phyloP scores from a whole-genome alignment of 352 stramenopile species.

The Pythium brachiatum region DNA sequence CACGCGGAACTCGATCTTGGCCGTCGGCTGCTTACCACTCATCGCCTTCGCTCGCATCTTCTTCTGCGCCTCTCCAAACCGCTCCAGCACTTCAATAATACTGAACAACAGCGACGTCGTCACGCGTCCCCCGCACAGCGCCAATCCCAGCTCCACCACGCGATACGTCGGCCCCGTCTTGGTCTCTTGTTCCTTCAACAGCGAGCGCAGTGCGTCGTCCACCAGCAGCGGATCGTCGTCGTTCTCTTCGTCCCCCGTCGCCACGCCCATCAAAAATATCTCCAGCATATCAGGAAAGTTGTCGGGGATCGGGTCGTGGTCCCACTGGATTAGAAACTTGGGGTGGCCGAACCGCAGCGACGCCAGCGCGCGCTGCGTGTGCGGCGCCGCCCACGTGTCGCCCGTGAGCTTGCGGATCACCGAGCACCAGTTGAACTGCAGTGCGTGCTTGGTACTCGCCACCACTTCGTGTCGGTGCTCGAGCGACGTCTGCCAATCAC shows the following conservation, averaged over 20 bases:
- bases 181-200: not conserved
- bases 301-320: slow-evolving; percentile 21
- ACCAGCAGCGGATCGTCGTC: not conserved
- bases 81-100: slow-evolving; percentile 25
- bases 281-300: slow-evolving; percentile 18
- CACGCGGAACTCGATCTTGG: slow-evolving; percentile 20
- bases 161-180: not conserved
- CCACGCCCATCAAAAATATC: slow-evolving; percentile 13
- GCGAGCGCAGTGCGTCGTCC: not conserved
- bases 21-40: not conserved
- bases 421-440: slow-evolving; percentile 4
- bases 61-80: slow-evolving; percentile 13
- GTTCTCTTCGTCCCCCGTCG: not conserved
- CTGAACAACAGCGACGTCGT: slow-evolving; percentile 19
- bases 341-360: slow-evolving; percentile 20
- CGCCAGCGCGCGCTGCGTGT: slow-evolving; percentile 10
- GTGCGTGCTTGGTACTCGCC: not conserved
- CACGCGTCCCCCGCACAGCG: slow-evolving; percentile 17
- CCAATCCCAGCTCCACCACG: slow-evolving; percentile 18
- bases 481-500: slow-evolving; percentile 17
- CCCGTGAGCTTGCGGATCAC: slow-evolving; percentile 16
- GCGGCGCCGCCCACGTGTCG: slow-evolving; percentile 10
- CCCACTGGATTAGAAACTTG: slow-evolving; percentile 22
- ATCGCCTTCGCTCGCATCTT: not conserved
- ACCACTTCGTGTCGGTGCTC: not conserved